These are phyloP conservation scores for Pittosporum tobira DNA, from an alignment of 129 eudicot species.

Conservation along the genomic window DNA sequence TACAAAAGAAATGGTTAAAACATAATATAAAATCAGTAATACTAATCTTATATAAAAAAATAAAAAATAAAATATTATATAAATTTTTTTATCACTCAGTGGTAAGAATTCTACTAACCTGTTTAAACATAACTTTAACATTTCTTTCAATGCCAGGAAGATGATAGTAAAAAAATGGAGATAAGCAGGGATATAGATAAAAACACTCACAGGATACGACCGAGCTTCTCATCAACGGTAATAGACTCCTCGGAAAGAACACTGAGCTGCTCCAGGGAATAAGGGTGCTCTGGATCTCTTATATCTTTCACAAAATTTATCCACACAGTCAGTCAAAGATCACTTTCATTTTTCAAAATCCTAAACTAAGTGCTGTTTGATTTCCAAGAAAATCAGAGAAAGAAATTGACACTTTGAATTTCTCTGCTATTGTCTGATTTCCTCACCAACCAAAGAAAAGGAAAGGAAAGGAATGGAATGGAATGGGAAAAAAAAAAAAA, in stretches of 20 bases:
- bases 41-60: no score
- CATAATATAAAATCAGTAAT: no score
- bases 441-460: constrained; percentile 5
- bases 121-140: no score
- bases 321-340: constrained; percentile 40
- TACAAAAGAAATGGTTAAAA: no score
- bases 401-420: neutral
- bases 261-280: constrained; percentile 77
- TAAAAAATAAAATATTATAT: no score
- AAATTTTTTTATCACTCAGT: no score
- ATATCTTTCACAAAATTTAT: constrained; percentile 64
- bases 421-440: neutral
- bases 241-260: constrained; percentile 83
- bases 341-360: constrained; percentile 22
- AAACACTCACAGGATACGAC: constrained; percentile 55
- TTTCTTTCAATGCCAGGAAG: neutral
- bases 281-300: constrained; percentile 94
- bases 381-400: neutral
- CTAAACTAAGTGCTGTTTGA: no score
- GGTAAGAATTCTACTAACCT: no score
- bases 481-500: neutral
- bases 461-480: neutral
- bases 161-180: neutral
- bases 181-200: neutral
- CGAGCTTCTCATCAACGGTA: constrained; percentile 69